These are phyloP conservation scores for Entomortierella beljakovae DNA, from an alignment of 192 early-diverging fungal genomes.

Conservation along the genomic window DNA sequence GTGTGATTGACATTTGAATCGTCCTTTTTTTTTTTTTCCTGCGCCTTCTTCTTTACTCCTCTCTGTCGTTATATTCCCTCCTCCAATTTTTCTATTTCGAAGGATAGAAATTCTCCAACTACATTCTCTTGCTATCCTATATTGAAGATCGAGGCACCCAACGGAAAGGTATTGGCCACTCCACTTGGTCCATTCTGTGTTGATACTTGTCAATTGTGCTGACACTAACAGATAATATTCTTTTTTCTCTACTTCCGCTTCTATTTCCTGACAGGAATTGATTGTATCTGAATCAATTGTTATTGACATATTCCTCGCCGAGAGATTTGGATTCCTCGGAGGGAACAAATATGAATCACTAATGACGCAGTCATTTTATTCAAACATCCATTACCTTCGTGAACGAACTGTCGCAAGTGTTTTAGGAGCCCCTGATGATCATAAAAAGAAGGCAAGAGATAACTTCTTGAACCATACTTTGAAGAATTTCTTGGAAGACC, in stretches of 20 bases:
- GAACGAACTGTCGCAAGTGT: conserved; percentile 13
- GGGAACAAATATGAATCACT: conserved; percentile 29
- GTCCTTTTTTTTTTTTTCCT: too few relatives aligned
- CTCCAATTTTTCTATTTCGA: background rate
- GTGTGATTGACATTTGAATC: too few relatives aligned
- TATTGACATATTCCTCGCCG: conserved; percentile 29
- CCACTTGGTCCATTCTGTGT: too few relatives aligned
- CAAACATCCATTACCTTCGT: conserved; percentile 29
- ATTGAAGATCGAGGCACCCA: conserved; percentile 10
- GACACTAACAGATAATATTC: too few relatives aligned
- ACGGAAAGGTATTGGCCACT: background rate
- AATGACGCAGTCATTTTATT: conserved; percentile 18
- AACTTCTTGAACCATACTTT: conserved; percentile 2
- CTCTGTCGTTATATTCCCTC: too few relatives aligned
- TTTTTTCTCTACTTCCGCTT: too few relatives aligned
- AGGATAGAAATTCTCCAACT: background rate
- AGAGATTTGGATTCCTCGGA: conserved; percentile 29
- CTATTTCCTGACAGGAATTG: conserved; percentile 19
- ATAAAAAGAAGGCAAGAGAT: background rate
- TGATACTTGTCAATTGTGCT: too few relatives aligned
- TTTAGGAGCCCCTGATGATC: background rate
- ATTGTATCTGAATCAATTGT: conserved; percentile 23
- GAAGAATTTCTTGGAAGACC: conserved; percentile 29
- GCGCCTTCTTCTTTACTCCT: too few relatives aligned
- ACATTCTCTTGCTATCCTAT: conserved; percentile 31